Evolutionary conservation across 2,329 filamentous ascomycete genomes (phyloP), one percentile per base, ranked within the genome.

Genomic region (Diaporthe citri): DNA sequence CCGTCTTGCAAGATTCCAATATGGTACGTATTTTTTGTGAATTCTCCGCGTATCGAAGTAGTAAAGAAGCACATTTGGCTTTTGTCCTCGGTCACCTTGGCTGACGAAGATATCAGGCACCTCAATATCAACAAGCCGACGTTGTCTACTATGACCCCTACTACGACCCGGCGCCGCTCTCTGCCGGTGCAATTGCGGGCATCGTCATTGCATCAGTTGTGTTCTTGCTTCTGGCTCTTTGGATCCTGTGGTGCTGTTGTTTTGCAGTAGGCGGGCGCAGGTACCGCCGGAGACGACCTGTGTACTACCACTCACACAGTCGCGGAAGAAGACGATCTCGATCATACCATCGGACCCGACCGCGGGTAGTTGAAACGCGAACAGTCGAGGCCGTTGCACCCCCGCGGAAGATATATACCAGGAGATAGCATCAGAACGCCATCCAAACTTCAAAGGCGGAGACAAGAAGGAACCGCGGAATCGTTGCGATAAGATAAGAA

Each of bases 71-170:
- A 64, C 25, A 2, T 25, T 20, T 31, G n/a, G 41, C 59, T 46
- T 12, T 7, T 13, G 22, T 8, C 28, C 36, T 43, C n/a, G 20
- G 22, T 60, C n/a, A 41, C 13, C 36, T 62, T 31, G 15, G 39
- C 59, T 64, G 41, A 64, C 25, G 17, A 64, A 31, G 6, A 8
- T 22, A 31, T 12, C 39, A 64, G 59, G 59, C 59, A 8, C 59
- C 59, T 46, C 59, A 64, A 8, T 64, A 64, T 31, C 59, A 36
- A 64, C 59, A 64, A 22, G 25, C 59, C 41, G 59, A 64, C 9
- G 59, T 64, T 12, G 59, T 64, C 25, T 64, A 64, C 25, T 64
- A 64, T 46, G 59, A 64, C 39, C 59, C 59, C 17, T 64, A 64
- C 7, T 64, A 64, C 39, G 39, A 46, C 17, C 25, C 59, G 22